Percentiles rank a stretch among this genome's conserved stretches.
These are phyloP conservation scores for Epithemia pelagica DNA, from an alignment of 108 stramenopile species.

Conservation along the genomic window DNA sequence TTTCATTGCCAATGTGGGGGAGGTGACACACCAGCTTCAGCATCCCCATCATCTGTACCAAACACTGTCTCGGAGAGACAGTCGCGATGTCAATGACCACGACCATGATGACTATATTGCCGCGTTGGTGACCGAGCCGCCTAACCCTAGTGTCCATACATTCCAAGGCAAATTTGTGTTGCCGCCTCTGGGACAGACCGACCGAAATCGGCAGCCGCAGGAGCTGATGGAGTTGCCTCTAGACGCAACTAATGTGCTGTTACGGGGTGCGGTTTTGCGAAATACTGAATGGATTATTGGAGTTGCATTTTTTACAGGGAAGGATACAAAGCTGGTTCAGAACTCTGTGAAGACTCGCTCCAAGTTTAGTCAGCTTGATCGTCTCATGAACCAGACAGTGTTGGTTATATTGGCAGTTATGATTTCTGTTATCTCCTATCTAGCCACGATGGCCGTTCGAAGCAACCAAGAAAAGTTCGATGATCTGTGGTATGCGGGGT, in stretches of 20 bases:
- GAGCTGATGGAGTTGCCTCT: slow-evolving; percentile 56
- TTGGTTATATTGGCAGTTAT: slow-evolving; percentile 82
- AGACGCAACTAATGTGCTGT: slow-evolving; percentile 78
- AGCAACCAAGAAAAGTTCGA: slow-evolving; percentile 33
- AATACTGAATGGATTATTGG: slow-evolving; percentile 97
- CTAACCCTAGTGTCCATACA: slow-evolving; percentile 87
- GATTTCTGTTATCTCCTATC: slow-evolving; percentile 42
- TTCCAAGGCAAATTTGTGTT: slow-evolving; percentile 77
- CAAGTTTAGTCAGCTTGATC: slow-evolving; percentile 89
- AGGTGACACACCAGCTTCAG: not conserved
- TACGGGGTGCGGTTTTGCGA: slow-evolving; percentile 89
- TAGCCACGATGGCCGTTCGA: slow-evolving; percentile 40
- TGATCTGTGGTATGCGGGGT: slow-evolving; percentile 56
- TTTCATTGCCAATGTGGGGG: not conserved
- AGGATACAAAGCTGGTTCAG: slow-evolving; percentile 89
- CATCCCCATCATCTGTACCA: not conserved
- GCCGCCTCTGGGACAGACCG: slow-evolving; percentile 16
- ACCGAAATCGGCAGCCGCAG: slow-evolving; percentile 23
- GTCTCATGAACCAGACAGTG: slow-evolving; percentile 68
- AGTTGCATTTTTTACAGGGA: slow-evolving; percentile 93
- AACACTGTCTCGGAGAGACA: not conserved
- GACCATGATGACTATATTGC: slow-evolving; percentile 28
- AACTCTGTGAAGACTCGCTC: slow-evolving; percentile 87
- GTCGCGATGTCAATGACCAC: not conserved
- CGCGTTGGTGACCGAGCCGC: slow-evolving; percentile 73